Evolutionary conservation across 345 rosid species (phyloP).

Genomic region (Viola odorata): DNA sequence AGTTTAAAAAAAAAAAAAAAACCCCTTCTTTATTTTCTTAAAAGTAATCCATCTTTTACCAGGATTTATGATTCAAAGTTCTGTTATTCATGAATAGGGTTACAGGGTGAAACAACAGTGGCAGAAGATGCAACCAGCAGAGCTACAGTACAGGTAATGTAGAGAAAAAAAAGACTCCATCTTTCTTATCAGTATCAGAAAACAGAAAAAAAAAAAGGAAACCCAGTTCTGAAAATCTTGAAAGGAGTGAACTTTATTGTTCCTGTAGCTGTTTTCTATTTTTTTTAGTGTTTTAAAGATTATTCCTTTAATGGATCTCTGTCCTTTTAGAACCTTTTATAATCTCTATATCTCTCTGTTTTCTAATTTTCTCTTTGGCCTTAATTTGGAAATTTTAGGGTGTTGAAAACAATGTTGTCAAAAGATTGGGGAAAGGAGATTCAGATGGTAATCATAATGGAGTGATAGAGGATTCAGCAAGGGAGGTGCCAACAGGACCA

Average conservation of each 20-base stretch:
- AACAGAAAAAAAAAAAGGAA: not conserved
- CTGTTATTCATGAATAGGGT: slow-evolving; percentile 17
- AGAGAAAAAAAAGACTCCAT: not conserved
- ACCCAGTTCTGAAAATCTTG: not conserved
- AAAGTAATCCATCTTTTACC: not conserved
- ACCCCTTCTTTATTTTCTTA: not conserved
- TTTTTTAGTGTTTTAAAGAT: not conserved
- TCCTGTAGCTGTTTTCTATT: not conserved
- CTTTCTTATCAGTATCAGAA: not conserved
- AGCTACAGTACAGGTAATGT: slow-evolving; percentile 14
- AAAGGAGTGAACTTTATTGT: not conserved
- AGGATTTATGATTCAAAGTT: not conserved
- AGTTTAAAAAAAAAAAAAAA: not conserved
- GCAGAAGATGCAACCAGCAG: slow-evolving; percentile 4
- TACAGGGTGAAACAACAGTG: slow-evolving; percentile 9
- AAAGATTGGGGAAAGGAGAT: slow-evolving; percentile 3
- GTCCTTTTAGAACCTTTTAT: not conserved
- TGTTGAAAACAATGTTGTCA: slow-evolving; percentile 2
- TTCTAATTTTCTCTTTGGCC: not conserved
- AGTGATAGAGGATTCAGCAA: slow-evolving; percentile 28
- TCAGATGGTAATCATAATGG: not conserved
- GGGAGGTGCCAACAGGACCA: slow-evolving; percentile 58
- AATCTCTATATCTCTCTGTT: not conserved
- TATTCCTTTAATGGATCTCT: not conserved
- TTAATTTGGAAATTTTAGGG: slow-evolving; percentile 16